Base-by-base conservation (phyloP, 2,329 filamentous ascomycete species). In the Cadophora luteo-olivacea region DNA sequence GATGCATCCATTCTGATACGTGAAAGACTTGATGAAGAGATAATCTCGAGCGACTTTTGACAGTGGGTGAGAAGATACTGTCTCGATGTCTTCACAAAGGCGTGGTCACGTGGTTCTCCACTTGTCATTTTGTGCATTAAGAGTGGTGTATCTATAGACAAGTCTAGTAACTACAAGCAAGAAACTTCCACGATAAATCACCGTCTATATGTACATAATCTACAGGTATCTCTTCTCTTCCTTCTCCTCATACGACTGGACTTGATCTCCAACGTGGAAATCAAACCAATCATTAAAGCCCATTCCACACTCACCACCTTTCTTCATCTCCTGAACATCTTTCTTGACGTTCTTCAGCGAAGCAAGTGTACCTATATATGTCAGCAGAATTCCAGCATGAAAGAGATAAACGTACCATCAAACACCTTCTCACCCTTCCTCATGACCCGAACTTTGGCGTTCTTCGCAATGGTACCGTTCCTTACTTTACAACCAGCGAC, bases 281-380 rank as follows among this genome's bases (percentile, higher is more conserved):
- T 89, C 91, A 60, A 91, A 85, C 89, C 93, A 99, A 38, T 84
- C 86, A 3, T 91, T 89, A 76, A 99, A 95, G 64, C 88, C 89
- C 73, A 99, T 90, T 73, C 96, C 96, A 76, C 96, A 99, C 80
- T 99, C 96, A n/a, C 86, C 88, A 68, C 94, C 94, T 81, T 97
- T 98, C 75, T 89, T 89, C 89, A 97, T 96, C 77, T 97, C 93
- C 57, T 84, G 83, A 36, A 96, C 92, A 72, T 97, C 93, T 79
- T 97, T 97, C 85, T 98, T 97, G 79, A 92, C 89, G 76, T 97
- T 92, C 82, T 96, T 97, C 68, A 99, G 87, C 0, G 92, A 92
- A 22, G 88, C 86, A 54, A 98, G 87, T 63, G 85, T 86, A 72
- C 94, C 95, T 97, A 68, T 25, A 38, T 0, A 51, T 52, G 65